These are phyloP conservation scores for Rubus parviflorus DNA, from an alignment of 306 rosid genomes.

Conservation along the genomic window DNA sequence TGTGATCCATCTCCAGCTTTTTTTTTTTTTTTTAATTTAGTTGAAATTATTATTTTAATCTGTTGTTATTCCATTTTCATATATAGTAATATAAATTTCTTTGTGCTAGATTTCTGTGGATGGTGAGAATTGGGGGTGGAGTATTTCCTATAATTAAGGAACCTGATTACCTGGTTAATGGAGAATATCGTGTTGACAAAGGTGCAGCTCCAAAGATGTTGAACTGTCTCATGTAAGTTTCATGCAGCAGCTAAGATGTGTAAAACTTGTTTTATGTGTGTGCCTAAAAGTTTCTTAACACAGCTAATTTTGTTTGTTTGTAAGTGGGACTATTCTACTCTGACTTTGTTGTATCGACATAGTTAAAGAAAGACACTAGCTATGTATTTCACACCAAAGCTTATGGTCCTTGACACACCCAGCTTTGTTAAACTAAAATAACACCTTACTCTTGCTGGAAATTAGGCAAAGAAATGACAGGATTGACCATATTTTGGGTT, in stretches of 20 bases:
- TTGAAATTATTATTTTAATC: neutral
- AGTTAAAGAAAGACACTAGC: too few relatives aligned
- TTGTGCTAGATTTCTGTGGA: conserved; percentile 83
- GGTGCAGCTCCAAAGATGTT: conserved; percentile 99
- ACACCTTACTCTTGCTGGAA: neutral
- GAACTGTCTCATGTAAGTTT: conserved; percentile 98
- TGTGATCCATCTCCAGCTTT: neutral
- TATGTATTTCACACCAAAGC: neutral
- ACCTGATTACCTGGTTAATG: conserved; percentile 96
- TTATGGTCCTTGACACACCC: neutral
- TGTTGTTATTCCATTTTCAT: neutral
- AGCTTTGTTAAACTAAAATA: neutral
- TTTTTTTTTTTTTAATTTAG: neutral
- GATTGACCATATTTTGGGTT: conserved; percentile 2
- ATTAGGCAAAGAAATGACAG: neutral
- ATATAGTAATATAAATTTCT: conserved; percentile 18
- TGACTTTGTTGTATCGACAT: neutral
- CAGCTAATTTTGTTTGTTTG: conserved; percentile 1
- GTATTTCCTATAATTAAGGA: conserved; percentile 97
- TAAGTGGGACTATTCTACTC: neutral
- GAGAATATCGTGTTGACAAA: conserved; percentile 98
- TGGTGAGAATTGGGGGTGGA: conserved; percentile 99
- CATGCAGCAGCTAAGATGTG: conserved; percentile 7
- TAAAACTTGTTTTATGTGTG: neutral
- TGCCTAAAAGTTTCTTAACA: neutral